Conservation (phyloP, 169 alveolate genomes). For the Perkinsus marinus region DNA sequence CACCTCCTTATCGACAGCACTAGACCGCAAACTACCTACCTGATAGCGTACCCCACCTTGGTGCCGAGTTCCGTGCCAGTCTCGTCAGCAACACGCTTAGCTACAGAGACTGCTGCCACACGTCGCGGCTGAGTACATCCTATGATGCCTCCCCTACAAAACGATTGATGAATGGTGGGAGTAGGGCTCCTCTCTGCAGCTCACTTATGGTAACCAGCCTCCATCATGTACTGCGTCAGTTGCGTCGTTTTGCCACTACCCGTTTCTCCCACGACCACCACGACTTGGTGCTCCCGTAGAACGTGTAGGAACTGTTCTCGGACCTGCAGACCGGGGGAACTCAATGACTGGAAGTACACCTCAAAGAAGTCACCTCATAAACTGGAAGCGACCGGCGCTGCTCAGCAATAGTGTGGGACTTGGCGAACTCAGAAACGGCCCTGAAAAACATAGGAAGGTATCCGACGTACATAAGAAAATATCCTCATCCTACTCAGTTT, state of each 20-base stretch:
- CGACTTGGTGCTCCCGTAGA: conserved; percentile 77
- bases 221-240: conserved; percentile 79
- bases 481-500: conserved; percentile 17
- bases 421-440: conserved; percentile 63
- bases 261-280: conserved; percentile 98
- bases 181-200: background rate
- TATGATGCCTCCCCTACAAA: conserved; percentile 63
- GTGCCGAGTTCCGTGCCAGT: conserved; percentile 85
- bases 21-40: too few species aligned
- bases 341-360: background rate
- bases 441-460: too few species aligned
- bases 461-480: too few species aligned
- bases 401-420: conserved; percentile 56
- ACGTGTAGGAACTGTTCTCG: conserved; percentile 53
- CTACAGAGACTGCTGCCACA: conserved; percentile 99
- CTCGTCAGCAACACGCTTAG: conserved; percentile 99
- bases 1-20: too few species aligned
- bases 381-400: conserved; percentile 75
- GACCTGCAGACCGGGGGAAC: conserved; percentile 12
- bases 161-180: background rate
- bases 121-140: conserved; percentile 99
- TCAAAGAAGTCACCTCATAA: conserved; percentile 28
- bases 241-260: conserved; percentile 99
- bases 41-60: conserved; percentile 92
- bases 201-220: conserved; percentile 64